Conservation (phyloP, 1,284 basidiomycete genomes). For the Melampsora larici-populina region DNA sequence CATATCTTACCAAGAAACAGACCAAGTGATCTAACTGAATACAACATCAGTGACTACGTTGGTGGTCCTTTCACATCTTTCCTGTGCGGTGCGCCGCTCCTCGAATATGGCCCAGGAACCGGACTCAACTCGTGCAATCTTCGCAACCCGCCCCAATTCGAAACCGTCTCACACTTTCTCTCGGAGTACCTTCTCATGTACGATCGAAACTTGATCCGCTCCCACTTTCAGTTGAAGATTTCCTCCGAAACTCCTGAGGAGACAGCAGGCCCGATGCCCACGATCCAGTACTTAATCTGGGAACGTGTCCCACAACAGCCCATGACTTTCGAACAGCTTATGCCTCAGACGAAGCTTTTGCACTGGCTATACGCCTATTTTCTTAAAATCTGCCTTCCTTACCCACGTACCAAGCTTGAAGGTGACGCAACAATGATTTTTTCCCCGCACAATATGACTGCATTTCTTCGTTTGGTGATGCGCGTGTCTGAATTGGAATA, state of each 20-base stretch:
- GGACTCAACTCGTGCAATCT: background rate
- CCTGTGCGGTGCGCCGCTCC: background rate
- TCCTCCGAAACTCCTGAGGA: background rate
- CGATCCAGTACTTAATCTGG: background rate
- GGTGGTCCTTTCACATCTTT: background rate
- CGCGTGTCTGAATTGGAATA: background rate
- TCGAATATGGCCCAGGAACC: no score
- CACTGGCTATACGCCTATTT: no score
- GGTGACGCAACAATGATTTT: no score
- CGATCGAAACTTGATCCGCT: background rate
- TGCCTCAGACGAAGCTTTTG: background rate
- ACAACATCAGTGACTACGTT: background rate
- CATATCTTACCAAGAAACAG: background rate
- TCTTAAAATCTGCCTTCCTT: no score
- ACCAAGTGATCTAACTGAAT: background rate
- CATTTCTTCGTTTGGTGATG: background rate
- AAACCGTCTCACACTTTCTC: background rate
- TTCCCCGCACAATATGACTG: background rate
- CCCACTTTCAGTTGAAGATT: background rate
- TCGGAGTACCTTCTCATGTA: background rate
- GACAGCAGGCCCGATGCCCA: no score
- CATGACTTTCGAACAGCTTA: background rate
- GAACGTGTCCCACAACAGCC: background rate
- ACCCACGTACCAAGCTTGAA: no score
- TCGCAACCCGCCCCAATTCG: background rate